Percentiles rank a stretch among this genome's conserved stretches.
Conservation (phyloP, 495 filamentous ascomycete species). For the Poronia punctata region DNA sequence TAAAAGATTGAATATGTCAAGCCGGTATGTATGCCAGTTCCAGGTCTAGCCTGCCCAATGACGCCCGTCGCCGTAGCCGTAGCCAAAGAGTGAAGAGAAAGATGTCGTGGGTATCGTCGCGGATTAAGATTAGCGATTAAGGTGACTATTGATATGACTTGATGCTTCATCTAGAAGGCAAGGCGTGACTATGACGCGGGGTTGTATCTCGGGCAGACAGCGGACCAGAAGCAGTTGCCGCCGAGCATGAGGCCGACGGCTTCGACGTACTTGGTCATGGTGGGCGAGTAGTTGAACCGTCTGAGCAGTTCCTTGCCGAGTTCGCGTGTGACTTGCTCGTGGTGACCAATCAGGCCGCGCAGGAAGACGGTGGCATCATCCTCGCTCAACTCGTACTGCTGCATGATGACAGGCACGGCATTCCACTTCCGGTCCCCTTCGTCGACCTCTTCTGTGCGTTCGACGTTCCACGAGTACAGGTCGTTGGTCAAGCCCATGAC, state of each 20-base stretch:
- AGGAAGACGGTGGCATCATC: conserved; percentile 6
- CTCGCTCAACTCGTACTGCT: conserved; percentile 8
- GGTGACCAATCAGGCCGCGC: conserved; percentile 3
- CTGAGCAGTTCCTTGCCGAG: conserved; percentile 3
- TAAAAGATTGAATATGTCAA: too few relatives aligned
- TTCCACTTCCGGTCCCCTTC: conserved; percentile 10
- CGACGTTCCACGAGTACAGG: conserved; percentile 13
- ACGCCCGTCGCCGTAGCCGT: too few relatives aligned
- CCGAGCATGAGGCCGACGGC: conserved; percentile 9
- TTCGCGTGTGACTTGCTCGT: conserved; percentile 8
- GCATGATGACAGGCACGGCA: conserved; percentile 12
- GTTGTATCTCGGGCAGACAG: conserved; percentile 9
- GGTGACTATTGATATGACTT: background rate
- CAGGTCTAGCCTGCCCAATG: too few relatives aligned
- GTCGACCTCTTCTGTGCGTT: conserved; percentile 8
- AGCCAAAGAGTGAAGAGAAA: too few relatives aligned
- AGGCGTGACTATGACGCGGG: background rate
- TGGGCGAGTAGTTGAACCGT: conserved; percentile 5
- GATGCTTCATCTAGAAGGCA: background rate
- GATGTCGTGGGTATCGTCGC: too few relatives aligned
- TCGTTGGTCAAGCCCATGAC: conserved; percentile 12
- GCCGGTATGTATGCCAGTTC: too few relatives aligned
- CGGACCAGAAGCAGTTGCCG: conserved; percentile 12
- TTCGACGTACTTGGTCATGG: conserved; percentile 8
- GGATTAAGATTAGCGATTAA: too few relatives aligned